phyloP scores from a whole-genome alignment of 148 eudicot genomes.

The Drosera capensis region DNA sequence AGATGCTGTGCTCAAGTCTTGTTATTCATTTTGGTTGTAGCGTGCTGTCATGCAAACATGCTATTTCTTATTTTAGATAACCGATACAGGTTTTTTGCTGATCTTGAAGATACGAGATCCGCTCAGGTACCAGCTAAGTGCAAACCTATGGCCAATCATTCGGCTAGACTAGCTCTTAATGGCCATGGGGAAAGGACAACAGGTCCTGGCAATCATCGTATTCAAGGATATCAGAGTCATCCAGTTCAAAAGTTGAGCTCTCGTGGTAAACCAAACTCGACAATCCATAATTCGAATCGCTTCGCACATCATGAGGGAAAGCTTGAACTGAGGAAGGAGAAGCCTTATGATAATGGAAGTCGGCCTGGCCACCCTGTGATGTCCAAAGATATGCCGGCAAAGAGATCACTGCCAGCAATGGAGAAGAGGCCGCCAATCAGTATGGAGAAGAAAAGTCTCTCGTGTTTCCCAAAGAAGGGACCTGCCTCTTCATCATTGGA shows the following conservation, averaged over 20 bases:
- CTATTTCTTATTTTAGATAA: conserved; percentile 23
- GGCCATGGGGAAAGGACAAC: conserved; percentile 27
- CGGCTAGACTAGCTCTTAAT: conserved; percentile 16
- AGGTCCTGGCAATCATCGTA: conserved; percentile 8
- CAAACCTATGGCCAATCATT: conserved; percentile 17
- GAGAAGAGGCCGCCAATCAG: conserved; percentile 21
- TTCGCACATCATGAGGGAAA: conserved; percentile 23
- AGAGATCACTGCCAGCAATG: conserved; percentile 15
- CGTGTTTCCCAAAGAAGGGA: conserved; percentile 8
- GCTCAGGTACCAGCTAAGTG: conserved; percentile 33
- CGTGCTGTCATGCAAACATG: conserved; percentile 8
- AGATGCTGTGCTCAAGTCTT: conserved; percentile 33
- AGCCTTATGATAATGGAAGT: conserved; percentile 33
- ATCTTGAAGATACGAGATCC: conserved; percentile 53
- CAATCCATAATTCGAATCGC: conserved; percentile 17
- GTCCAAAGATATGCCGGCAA: conserved; percentile 26
- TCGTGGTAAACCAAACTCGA: conserved; percentile 4
- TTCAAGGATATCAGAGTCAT: conserved; percentile 15
- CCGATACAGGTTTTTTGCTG: conserved; percentile 40
- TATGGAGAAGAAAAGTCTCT: conserved; percentile 5
- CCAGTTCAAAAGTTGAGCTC: conserved; percentile 21
- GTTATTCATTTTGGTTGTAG: conserved; percentile 2
- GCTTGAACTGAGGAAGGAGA: conserved; percentile 27
- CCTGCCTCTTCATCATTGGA: conserved; percentile 5
- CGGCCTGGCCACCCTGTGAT: conserved; percentile 40